Evolutionary conservation across 306 rosid species (phyloP), one percentile per base, ranked within the genome.

Genomic region (Prunus dulcis): DNA sequence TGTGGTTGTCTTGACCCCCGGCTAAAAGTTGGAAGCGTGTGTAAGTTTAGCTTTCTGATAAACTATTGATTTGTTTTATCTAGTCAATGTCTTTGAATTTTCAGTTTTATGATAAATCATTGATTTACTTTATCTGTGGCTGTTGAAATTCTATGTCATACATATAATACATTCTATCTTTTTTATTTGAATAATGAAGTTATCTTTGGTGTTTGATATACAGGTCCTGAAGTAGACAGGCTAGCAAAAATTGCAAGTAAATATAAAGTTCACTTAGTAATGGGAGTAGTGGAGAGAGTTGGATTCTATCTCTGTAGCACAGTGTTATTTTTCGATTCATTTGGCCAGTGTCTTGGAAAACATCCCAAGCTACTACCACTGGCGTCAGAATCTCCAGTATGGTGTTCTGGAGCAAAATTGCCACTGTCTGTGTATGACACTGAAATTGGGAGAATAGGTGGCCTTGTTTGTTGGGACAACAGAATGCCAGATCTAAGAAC

Each of bases 261-360:
- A 81, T 89, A 83, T 69, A 85, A 80, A 72, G 95, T 89, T 7
- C 78, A 91, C 79, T 71, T 91, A 64, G 97, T 91, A 62, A 88
- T 91, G 76, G 97, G 97, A 77, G 94, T 84, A 68, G 90, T 91
- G 55, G 97, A 89, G 84, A 89, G 95, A 81, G 95, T 81, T 75
- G 93, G 92, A 69, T 89, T 86, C 75, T 85, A 90, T 12, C 89
- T 91, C 55, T 91, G 85, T 64, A 89, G 97, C 20, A 80, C 95
- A 0, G 82, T 88, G 52, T 85, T 91, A 52, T 89, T 83, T 82
- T 91, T 91, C 71, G 91, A 91, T 82, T 79, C 93, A 62, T 86
- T 88, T 66, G 97, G 97, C 41, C 85, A 18, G 67, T 91, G 77
- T 77, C 83, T 89, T 46, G 97, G 97, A 71, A 91, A 91, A 79